Base-by-base conservation (phyloP, 108 stramenopile genomes). In the Skeletonema tropicum region DNA sequence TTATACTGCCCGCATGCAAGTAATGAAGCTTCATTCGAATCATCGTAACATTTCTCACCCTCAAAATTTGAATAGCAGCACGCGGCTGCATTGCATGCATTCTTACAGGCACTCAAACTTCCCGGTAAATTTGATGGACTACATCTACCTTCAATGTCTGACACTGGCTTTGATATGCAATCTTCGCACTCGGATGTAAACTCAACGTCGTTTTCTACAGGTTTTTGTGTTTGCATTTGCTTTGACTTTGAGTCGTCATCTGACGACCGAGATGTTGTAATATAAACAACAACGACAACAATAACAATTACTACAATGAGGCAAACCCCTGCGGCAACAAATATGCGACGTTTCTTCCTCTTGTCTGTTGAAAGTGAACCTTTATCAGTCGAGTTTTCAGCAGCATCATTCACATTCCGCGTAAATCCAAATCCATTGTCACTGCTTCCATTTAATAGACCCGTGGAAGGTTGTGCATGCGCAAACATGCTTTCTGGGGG, bases 21-120 rank as follows among this genome's bases (percentile, higher is more conserved):
- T 6, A 68, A 49, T 7, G 49, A 17, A 14, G 49, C 19, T 12
- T 29, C 30, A 39, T 70, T 38, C n/a, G 57, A 14, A 19, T 70
- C 58, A 15, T 70, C 58, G 32, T 29, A 70, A 11, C 69, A 70
- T 59, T 57, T 59, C 29, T 70, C 38, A 2, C 57, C 69, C 35
- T 57, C 26, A 25, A 59, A 59, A 25, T 58, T 25, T 15, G 69
- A 39, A 59, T 70, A 70, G 26, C 69, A 70, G 26, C 69, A 70
- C 25, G 69, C 69, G 5, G 52, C 52, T 8, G 19, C 23, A 3
- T 0, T 9, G 23, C 52, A 55, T 11, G 52, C 52, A 23, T 55
- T 23, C 52, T 23, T 2, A 25, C 52, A 55, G 5, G 6, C 52
- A 55, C 52, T 55, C 52, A 55, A 55, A 55, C 52, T 55, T 8